Evolutionary conservation across 192 early-diverging fungal species (phyloP), one percentile per base, ranked within the genome.

Genomic region (Entomortierella lignicola): DNA sequence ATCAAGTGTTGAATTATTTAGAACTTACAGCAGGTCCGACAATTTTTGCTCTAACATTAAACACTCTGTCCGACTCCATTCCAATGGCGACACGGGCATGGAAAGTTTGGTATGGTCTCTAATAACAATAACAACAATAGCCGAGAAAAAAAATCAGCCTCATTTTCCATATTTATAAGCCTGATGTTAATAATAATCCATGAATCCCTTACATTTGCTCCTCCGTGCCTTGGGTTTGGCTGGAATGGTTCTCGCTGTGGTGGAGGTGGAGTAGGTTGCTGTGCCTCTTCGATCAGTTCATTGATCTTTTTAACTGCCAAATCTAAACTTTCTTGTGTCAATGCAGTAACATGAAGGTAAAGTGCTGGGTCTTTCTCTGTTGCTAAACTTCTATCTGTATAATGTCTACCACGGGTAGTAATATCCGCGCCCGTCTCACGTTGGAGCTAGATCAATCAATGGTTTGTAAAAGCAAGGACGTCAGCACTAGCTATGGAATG

Each of bases 21-120:
- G 15, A 20, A 66, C 81, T 65, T 29, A 88, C 91, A 65, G 85
- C 85, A 23, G 94, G 94, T 13, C 96, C 96, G 51, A 96, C 91
- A 31, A 97, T 87, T 77, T 96, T 96, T 30, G 92, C 92, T 15
- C 94, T 89, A 26, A 94, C 84, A 74, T 96, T 94, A 80, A 94
- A 96, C 2, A 85, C 83, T n/a, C 89, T 87, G 32, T 89, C 88
- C 2, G 89, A 87, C 48, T 92, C 92, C 29, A 96, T 90, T 8
- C 89, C 92, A 25, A 97, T 85, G 53, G 81, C 87, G 1, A 96
- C 84, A 74, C 93, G 94, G 10, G 87, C 88, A 52, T 91, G 85
- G 30, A 89, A 64, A 27, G 55, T 43, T 31, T 85, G 87, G 34
- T 86, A n/a, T n/a, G n/a, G 72, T 12, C 85, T 80, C 71, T 85